Conservation (phyloP, 192 early-diverging fungal genomes). For the Entomortierella beljakovae region DNA sequence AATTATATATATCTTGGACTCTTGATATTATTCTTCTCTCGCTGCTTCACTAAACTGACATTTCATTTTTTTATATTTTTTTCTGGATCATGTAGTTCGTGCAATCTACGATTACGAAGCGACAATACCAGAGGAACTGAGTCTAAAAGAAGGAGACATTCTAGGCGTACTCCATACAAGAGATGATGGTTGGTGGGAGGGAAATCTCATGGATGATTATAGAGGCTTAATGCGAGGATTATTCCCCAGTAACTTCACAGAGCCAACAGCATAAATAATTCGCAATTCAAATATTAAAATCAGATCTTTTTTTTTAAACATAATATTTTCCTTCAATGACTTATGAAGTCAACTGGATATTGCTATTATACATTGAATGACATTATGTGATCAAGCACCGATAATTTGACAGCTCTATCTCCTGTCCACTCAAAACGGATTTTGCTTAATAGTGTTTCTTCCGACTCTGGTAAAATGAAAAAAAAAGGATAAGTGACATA, state of each 20-base stretch:
- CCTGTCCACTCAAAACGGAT: conserved; percentile 65
- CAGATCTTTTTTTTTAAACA: no score
- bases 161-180: conserved; percentile 58
- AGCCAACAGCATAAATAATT: conserved; percentile 19
- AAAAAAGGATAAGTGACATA: no score
- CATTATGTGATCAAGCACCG: conserved; percentile 65
- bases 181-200: conserved; percentile 72
- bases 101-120: conserved; percentile 58
- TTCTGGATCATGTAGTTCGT: conserved; percentile 36
- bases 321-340: no score
- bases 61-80: background rate
- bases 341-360: no score
- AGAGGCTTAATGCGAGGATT: conserved; percentile 36
- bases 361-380: conserved; percentile 67
- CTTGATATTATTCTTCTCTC: no score
- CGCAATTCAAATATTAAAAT: background rate
- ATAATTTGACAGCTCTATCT: conserved; percentile 60
- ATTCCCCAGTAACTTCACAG: conserved; percentile 59
- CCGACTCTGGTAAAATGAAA: conserved; percentile 24
- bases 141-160: conserved; percentile 59
- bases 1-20: background rate
- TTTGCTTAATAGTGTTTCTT: conserved; percentile 43
- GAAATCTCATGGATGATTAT: conserved; percentile 47
- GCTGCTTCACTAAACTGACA: background rate
- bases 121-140: conserved; percentile 63